These are phyloP conservation scores for Paspalum vaginatum DNA, from an alignment of 176 grass and related monocot genomes.

Conservation along the genomic window DNA sequence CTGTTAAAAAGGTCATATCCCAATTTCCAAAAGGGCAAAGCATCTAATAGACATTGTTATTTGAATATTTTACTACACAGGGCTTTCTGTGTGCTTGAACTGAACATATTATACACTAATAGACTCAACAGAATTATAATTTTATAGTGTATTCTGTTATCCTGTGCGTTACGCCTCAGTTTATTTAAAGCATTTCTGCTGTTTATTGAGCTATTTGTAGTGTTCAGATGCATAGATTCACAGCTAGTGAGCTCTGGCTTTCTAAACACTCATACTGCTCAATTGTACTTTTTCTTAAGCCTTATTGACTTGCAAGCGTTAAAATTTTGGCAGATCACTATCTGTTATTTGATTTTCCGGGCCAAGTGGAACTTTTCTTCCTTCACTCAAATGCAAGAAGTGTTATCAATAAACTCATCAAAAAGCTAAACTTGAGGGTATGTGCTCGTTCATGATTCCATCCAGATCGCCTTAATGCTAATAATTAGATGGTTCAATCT, in stretches of 20 bases:
- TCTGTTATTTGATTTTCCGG: conserved; percentile 97
- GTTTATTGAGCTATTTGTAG: conserved; percentile 25
- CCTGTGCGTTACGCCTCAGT: conserved; percentile 1
- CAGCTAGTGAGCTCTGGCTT: neutral
- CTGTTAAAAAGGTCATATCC: conserved; percentile 1
- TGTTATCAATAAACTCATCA: conserved; percentile 71
- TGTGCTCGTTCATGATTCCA: conserved; percentile 13
- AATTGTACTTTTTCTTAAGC: neutral
- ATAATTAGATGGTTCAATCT: conserved; percentile 7
- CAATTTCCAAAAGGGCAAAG: neutral
- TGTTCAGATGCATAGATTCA: neutral
- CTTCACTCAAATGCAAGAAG: conserved; percentile 90
- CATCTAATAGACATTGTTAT: conserved; percentile 15
- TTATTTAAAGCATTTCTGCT: neutral
- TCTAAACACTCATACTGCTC: neutral
- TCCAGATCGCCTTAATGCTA: neutral
- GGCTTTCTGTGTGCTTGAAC: neutral
- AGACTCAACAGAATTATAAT: neutral
- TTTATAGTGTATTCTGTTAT: neutral
- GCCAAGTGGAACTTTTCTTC: conserved; percentile 97
- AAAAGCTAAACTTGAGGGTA: conserved; percentile 88
- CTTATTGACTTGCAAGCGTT: conserved; percentile 1
- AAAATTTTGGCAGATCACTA: conserved; percentile 80
- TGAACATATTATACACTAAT: neutral
- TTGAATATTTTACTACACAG: neutral